These are phyloP conservation scores for Cyclostephanos tholiformis DNA, from an alignment of 108 stramenopile genomes.

Conservation along the genomic window DNA sequence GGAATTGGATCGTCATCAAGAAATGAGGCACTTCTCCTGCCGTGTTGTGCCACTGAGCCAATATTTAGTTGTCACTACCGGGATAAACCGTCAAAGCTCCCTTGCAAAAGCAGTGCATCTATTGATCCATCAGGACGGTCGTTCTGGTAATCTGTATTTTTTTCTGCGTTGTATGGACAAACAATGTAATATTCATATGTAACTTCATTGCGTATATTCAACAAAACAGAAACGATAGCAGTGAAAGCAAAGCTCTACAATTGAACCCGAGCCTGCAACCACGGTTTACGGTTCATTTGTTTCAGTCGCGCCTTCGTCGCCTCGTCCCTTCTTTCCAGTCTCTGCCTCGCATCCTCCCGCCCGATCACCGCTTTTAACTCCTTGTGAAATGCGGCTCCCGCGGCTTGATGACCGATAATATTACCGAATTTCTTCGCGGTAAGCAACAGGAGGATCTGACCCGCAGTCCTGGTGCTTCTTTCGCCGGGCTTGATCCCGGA, in stretches of 20 bases:
- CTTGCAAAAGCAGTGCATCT: conserved; percentile 50
- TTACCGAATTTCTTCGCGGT: conserved; percentile 77
- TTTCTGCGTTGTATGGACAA: neutral
- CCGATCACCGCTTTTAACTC: conserved; percentile 69
- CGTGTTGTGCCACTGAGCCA: conserved; percentile 61
- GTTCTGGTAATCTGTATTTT: conserved; percentile 68
- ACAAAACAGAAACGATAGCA: neutral
- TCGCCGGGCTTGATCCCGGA: conserved; percentile 45
- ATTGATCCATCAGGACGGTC: conserved; percentile 51
- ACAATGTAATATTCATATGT: too few relatives aligned
- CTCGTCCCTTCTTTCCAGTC: conserved; percentile 61
- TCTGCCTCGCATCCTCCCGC: conserved; percentile 70
- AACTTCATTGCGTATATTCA: too few relatives aligned
- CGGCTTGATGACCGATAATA: conserved; percentile 63
- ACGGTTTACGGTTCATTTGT: conserved; percentile 91
- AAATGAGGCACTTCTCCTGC: conserved; percentile 22
- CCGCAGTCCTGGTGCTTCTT: conserved; percentile 63
- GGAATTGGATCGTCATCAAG: neutral
- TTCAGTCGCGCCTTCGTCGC: conserved; percentile 71
- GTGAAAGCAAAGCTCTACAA: neutral
- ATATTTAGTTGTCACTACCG: conserved; percentile 69
- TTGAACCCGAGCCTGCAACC: conserved; percentile 70
- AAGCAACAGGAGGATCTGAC: conserved; percentile 80
- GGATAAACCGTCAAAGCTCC: conserved; percentile 71
- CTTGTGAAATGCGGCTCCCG: conserved; percentile 81